Conservation (phyloP, 2,329 filamentous ascomycete species). For the Clarireedia hainanense region DNA sequence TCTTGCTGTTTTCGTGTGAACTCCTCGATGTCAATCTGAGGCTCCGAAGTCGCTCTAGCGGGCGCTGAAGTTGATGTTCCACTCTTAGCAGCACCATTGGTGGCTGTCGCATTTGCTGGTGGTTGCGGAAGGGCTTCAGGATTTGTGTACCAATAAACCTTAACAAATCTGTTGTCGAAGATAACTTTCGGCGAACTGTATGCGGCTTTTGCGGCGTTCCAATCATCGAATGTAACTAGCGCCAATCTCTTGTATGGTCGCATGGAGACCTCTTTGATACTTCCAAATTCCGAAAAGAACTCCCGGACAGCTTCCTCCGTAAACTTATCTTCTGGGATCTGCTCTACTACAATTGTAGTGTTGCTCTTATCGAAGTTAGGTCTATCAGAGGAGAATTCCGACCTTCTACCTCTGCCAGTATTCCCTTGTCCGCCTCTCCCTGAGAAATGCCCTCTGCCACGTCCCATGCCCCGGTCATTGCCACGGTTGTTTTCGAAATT, state of each 20-base stretch:
- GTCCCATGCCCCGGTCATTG: conserved; percentile 25
- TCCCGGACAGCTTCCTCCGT: conserved; percentile 54
- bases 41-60: conserved; percentile 23
- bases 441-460: conserved; percentile 27
- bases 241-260: conserved; percentile 60
- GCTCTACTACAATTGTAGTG: conserved; percentile 66
- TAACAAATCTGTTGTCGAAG: conserved; percentile 80
- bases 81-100: conserved; percentile 27
- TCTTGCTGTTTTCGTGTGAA: conserved; percentile 62
- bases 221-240: conserved; percentile 59
- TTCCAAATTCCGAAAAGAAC: conserved; percentile 69
- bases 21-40: conserved; percentile 61
- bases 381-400: conserved; percentile 57
- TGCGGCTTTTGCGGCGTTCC: conserved; percentile 59
- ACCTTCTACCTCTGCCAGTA: conserved; percentile 27
- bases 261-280: conserved; percentile 55
- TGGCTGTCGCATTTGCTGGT: conserved; percentile 20
- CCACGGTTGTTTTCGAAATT: conserved; percentile 13
- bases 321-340: conserved; percentile 66
- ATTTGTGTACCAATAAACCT: conserved; percentile 69
- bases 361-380: conserved; percentile 55
- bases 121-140: conserved; percentile 31
- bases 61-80: conserved; percentile 16
- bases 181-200: conserved; percentile 72
- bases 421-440: conserved; percentile 17